Base-by-base conservation (phyloP, 2,329 filamentous ascomycete species). In the Grosmannia huntii region DNA sequence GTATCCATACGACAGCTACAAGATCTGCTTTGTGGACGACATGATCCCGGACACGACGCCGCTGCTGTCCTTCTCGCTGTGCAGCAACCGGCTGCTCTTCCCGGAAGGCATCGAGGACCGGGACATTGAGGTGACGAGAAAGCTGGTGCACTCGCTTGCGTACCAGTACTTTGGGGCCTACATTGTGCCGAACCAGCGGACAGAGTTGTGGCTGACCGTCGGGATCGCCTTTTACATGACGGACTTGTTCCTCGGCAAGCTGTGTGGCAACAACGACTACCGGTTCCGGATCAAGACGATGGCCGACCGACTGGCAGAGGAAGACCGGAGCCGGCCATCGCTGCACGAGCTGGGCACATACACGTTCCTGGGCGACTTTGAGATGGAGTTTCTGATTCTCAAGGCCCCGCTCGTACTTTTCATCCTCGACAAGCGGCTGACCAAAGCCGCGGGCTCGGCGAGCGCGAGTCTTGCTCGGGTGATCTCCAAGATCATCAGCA, bases 221-320 rank as follows among this genome's bases (percentile, higher is more conserved):
- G 95, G 92, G 16, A 86, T 95, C 53, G 88, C 92, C 0, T 91
- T 92, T 75, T 99, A 90, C 74, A 95, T 99, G 80, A 90, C 92
- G 1, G 92, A 96, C 65, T 80, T 90, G 4, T 96, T 95, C 71
- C 89, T 97, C 81, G 89, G 86, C 69, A 86, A 84, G 63, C 77
- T 99, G 3, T 95, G 90, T 67, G 94, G 94, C 9, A 95, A 95
- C 68, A 99, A 99, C 68, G 90, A 96, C 66, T 94, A 96, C 68
- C 81, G 90, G 12, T 97, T 90, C 68, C 85, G 90, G 44, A 87
- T 96, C 71, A 97, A 97, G 71, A 77, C 82, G 44, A 82, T 89
- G 70, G 84, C 90, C 0, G 92, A 99, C 69, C 81, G 79, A 64
- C 82, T 97, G 48, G 87, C 91, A 53, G 84, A 92, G 59, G 72